Conservation (phyloP, 345 rosid species). For the Eucalyptus tenuipes region DNA sequence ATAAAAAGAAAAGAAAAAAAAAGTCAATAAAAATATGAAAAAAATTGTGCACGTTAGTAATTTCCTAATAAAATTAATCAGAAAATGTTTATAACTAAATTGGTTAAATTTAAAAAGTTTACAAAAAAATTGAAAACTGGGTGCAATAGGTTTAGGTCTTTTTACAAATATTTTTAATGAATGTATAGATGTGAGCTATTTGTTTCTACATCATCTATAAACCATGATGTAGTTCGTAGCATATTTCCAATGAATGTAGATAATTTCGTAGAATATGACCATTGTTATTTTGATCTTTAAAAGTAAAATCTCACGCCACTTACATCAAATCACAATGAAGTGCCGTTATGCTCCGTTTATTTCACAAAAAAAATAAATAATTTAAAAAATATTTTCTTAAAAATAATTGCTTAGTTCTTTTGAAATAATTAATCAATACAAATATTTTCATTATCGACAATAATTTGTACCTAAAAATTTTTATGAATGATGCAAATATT, state of each 20-base stretch:
- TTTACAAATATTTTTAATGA: background rate
- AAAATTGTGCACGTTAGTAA: background rate
- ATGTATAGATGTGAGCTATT: background rate
- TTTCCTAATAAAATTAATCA: too few relatives aligned
- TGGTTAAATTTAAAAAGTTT: accelerated
- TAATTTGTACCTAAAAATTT: accelerated
- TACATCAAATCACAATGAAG: background rate
- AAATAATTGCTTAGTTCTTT: accelerated
- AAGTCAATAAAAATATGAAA: background rate
- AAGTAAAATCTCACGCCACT: background rate
- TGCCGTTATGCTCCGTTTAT: accelerated
- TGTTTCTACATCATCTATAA: background rate
- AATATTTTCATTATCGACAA: accelerated
- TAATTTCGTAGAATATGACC: background rate
- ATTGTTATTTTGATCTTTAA: background rate
- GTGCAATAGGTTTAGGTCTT: accelerated
- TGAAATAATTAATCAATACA: background rate
- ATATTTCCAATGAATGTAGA: background rate
- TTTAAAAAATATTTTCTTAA: background rate
- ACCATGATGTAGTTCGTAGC: background rate
- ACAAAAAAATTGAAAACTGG: accelerated
- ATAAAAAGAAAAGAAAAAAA: background rate
- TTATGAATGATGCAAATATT: accelerated
- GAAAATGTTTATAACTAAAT: accelerated
- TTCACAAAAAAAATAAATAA: background rate